Evolutionary conservation across 1,139 yeast genomes (phyloP).

Genomic region (Suhomyces anneliseae): DNA sequence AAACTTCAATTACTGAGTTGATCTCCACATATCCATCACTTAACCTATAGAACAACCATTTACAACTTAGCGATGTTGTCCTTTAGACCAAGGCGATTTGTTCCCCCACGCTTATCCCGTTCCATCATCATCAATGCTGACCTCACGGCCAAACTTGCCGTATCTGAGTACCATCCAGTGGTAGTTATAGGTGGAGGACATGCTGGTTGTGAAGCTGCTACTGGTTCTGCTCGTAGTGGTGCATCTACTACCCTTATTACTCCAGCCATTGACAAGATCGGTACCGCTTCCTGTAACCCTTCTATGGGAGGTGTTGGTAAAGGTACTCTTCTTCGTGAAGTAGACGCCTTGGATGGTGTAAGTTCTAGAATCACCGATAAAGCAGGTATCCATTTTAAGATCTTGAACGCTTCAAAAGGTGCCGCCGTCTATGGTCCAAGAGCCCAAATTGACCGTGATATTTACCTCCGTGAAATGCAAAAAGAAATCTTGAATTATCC

Average conservation of each 20-base stretch:
- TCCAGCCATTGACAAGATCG: constrained; percentile 72
- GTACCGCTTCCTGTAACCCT: constrained; percentile 96
- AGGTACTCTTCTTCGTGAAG: constrained; percentile 87
- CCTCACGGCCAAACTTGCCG: constrained; percentile 9
- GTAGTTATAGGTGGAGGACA: constrained; percentile 97
- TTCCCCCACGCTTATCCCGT: constrained; percentile 3
- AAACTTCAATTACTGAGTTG: too few species aligned
- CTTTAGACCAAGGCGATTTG: neutral
- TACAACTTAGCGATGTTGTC: too few species aligned
- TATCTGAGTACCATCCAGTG: constrained; percentile 49
- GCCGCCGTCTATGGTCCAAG: constrained; percentile 99
- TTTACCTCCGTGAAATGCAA: constrained; percentile 84
- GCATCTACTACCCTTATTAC: constrained; percentile 73
- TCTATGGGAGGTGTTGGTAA: constrained; percentile 99
- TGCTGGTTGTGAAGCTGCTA: constrained; percentile 97
- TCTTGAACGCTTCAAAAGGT: constrained; percentile 84
- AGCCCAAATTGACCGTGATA: constrained; percentile 88
- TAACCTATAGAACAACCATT: too few species aligned
- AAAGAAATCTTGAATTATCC: constrained; percentile 56
- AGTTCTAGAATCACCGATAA: constrained; percentile 80
- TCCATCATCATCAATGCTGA: constrained; percentile 12
- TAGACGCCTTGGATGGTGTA: constrained; percentile 95
- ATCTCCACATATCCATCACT: too few species aligned
- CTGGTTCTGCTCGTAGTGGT: constrained; percentile 89
- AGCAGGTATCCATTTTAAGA: constrained; percentile 91